Evolutionary conservation across 495 filamentous ascomycete species (phyloP), one percentile per base, ranked within the genome.

Genomic region (Xylaria palmicola): DNA sequence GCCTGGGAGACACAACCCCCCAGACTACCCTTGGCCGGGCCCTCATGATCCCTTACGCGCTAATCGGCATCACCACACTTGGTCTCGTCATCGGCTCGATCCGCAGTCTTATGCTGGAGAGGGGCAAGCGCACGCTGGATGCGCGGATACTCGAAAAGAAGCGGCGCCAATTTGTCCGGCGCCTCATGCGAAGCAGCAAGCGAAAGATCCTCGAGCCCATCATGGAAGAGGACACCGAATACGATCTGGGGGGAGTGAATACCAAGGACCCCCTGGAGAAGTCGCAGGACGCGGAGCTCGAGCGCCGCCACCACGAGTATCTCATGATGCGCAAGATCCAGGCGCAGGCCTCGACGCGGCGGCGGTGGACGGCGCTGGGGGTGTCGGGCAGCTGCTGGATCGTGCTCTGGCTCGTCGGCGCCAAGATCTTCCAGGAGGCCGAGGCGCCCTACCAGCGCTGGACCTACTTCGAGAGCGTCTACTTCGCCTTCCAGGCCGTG

Each of bases 1-100:
- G 92, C 4, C 80, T 96, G 37, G 90, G 89, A 10, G 87, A 92
- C 48, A 82, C 85, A 47, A 72, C 82, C 13, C 87, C 90, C 0
- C 65, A 67, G 15, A 90, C 70, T 0, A 56, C 51, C 0, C 69
- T 81, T 1, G 88, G 89, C 0, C 79, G 89, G 10, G 79, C 82
- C 2, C 73, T 97, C 8, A 74, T 96, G 3, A 88, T 96, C 29
- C 91, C 91, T 0, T 97, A 85, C 61, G 87, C 92, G 0, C 81
- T 94, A 22, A 83, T 90, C 9, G 92, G 92, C 2, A 88, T 96
- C 49, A 83, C 92, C 20, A 89, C 86, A 45, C 77, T 96, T 8
- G 92, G 92, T 86, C 78, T 97, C 8, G 88, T 95, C 13, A 85
- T 96, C 60, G 89, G 89, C 5, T 92, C 90, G 8, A 90, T 97